Base-by-base conservation (phyloP, 1,284 basidiomycete genomes). In the Moesziomyces sp. region DNA sequence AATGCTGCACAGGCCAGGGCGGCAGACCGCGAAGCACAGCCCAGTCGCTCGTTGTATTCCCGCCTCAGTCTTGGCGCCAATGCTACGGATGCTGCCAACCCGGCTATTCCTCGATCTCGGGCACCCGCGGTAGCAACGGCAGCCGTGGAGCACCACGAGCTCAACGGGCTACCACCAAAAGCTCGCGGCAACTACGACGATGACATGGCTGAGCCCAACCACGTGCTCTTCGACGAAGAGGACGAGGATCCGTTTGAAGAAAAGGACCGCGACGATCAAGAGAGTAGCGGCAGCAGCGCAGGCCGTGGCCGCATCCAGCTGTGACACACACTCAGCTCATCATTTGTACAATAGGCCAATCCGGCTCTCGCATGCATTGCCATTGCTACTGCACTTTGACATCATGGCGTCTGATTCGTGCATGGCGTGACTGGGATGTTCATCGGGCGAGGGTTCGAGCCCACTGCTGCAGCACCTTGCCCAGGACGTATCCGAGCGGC, bases 231-330 rank as follows among this genome's bases (percentile, higher is more conserved):
- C 23, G 73, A 78, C 45, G 65, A 76, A 28, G 74, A 74, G 38
- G 76, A 78, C 18, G 70, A 65, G 21, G 76, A 78, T 52, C 65
- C 76, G 4, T 73, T 77, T 19, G 76, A 72, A 40, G 76, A 77
- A 26, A 64, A 74, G 50, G 61, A 60, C 30, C 53, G 40, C 7
- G 52, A 62, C 23, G 66, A 59, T 26, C 46, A 65, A 13, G 48
- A 50, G 44, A 61, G 56, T 28, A 66, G 58, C 26, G 56, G 45
- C 7, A 59, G 66, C 33, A 43, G 43, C 24, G 53, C 42, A 33
- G 47, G 33, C 21, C 58, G 55, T 30, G 52, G 56, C 9, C 56
- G 49, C 2, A 62, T 67, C 11, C 63, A 53, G 5, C 56, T 67
- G 18, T 72, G 49, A 53, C 33, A 40, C 19, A 18, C 18, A 5